Evolutionary conservation across 176 grass and related monocot genomes (phyloP), one percentile per base, ranked within the genome.

Genomic region (Ampelocalamus luodianensis): DNA sequence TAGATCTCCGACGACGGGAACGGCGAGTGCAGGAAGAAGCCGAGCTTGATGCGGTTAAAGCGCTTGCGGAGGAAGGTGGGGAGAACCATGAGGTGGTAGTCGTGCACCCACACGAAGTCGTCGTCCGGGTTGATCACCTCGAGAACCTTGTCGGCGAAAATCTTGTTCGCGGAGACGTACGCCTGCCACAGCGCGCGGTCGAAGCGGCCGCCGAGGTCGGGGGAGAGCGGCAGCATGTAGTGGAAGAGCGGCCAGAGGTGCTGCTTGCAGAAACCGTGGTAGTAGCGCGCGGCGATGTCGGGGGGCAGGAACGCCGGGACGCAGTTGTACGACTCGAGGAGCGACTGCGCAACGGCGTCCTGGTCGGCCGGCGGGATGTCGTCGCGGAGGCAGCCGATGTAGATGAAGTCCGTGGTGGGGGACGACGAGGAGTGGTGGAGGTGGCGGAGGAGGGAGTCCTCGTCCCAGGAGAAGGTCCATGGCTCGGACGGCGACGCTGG

Each of bases 261-360:
- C 89, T 98, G 95, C 87, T 98, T 98, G 89, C 95, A 98, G 91
- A 98, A 98, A 63, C 95, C 95, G 58, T 95, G 93, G 87, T 98
- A 98, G 84, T 88, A 98, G 43, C 91, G 82, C 34, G 79, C 79
- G 42, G 92, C 76, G 87, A 93, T 83, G 42, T 98, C 95, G 1
- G 76, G 34, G 1, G 91, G 85, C 27, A 98, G 68, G 85, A 98
- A 98, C 0, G 91, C 93, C 79, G 93, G 93, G 8, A 98, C 93
- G 51, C 95, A 98, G 72, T 87, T 93, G 93, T 93, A 90, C 22
- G 79, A 78, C 22, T 95, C 95, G 49, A 98, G 95, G 39, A 98
- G 93, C 79, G 88, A 79, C 81, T 93, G 93, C 20, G 91, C 87
- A 6, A 98, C 95, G 73, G 87, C 89, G 72, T 98, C 95, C 65